These are phyloP conservation scores for Globisporangium cystogenes DNA, from an alignment of 352 stramenopile species.

Conservation along the genomic window DNA sequence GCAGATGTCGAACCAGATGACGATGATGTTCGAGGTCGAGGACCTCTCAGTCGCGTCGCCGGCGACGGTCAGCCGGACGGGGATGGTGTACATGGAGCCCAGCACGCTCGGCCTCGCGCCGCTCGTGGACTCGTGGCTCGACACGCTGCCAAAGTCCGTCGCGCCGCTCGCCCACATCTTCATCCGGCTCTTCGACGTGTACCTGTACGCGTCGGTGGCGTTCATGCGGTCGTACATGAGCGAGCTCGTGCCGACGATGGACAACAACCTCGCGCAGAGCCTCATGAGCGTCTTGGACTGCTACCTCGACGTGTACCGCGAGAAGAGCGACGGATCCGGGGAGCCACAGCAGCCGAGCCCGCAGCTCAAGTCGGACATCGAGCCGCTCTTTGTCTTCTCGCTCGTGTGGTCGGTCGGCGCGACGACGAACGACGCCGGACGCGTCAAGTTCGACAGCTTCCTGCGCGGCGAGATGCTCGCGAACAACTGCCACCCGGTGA, in stretches of 20 bases:
- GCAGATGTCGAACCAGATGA: slow-evolving; percentile 95
- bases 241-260: slow-evolving; percentile 90
- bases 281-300: slow-evolving; percentile 93
- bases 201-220: slow-evolving; percentile 81
- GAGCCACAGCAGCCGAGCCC: slow-evolving; percentile 36
- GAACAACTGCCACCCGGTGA: slow-evolving; percentile 43
- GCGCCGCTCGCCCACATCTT: slow-evolving; percentile 35
- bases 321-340: slow-evolving; percentile 39
- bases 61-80: slow-evolving; percentile 92
- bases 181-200: slow-evolving; percentile 86
- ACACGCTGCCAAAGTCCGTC: slow-evolving; percentile 46
- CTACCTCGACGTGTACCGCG: slow-evolving; percentile 67
- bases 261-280: slow-evolving; percentile 91
- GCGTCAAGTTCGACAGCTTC: slow-evolving; percentile 87
- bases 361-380: slow-evolving; percentile 77
- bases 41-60: slow-evolving; percentile 92
- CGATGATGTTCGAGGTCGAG: slow-evolving; percentile 98
- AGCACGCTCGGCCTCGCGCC: slow-evolving; percentile 86
- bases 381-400: slow-evolving; percentile 90
- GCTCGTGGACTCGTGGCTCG: slow-evolving; percentile 89
- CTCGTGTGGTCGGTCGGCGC: slow-evolving; percentile 91
- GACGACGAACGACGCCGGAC: slow-evolving; percentile 86
- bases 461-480: slow-evolving; percentile 79
- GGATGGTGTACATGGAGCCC: slow-evolving; percentile 97
- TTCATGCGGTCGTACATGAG: slow-evolving; percentile 85